Evolutionary conservation across 2,329 filamentous ascomycete species (phyloP).

Genomic region (Acephala macrosclerotiorum): DNA sequence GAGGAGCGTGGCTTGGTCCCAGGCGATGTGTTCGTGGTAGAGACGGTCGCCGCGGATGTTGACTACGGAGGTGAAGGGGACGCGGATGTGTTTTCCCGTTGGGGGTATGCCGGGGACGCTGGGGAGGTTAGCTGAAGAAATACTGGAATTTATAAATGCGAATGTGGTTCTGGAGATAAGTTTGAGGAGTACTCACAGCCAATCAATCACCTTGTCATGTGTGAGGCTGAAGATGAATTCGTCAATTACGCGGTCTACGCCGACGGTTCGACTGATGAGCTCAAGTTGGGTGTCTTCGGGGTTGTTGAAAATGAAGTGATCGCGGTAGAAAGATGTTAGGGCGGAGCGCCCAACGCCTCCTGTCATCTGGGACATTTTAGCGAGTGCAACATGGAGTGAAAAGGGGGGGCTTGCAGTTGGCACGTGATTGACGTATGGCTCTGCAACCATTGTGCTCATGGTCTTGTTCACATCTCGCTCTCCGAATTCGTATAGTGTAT

Average conservation of each 20-base stretch:
- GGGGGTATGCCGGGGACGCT: constrained; percentile 45
- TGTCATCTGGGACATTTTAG: constrained; percentile 41
- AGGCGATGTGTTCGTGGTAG: constrained; percentile 75
- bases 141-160: too few relatives aligned
- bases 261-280: constrained; percentile 74
- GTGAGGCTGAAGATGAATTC: constrained; percentile 73
- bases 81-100: constrained; percentile 58
- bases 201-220: constrained; percentile 69
- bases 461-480: constrained; percentile 74
- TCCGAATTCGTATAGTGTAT: constrained; percentile 75
- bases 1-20: constrained; percentile 72
- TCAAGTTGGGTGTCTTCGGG: constrained; percentile 71
- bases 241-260: constrained; percentile 75
- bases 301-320: constrained; percentile 80
- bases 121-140: background rate
- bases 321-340: constrained; percentile 72
- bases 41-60: constrained; percentile 73
- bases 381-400: background rate
- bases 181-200: constrained; percentile 75
- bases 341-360: constrained; percentile 72
- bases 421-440: constrained; percentile 82
- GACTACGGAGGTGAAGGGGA: constrained; percentile 71
- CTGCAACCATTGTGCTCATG: constrained; percentile 82
- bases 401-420: constrained; percentile 62
- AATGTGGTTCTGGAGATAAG: background rate